These are phyloP conservation scores for Draba incana DNA, from an alignment of 345 rosid species.

Conservation along the genomic window DNA sequence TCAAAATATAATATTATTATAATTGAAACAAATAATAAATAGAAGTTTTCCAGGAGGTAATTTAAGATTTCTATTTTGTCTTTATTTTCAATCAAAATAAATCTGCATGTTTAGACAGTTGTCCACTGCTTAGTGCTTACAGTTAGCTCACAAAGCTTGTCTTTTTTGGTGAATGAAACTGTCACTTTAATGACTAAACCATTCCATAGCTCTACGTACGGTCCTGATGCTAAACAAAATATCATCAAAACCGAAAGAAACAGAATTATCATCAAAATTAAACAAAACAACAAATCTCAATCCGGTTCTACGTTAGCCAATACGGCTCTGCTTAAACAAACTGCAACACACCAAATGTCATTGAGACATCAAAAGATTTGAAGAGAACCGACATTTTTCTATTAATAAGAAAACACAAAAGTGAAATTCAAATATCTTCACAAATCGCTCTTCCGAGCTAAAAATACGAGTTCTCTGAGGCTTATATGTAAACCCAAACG, in stretches of 20 bases:
- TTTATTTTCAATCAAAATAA: neutral
- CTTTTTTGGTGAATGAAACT: no score
- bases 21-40: neutral
- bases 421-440: constrained; percentile 23
- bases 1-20: neutral
- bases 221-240: neutral
- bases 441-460: neutral
- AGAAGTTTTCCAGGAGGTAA: neutral
- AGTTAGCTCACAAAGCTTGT: neutral
- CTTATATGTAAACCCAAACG: constrained; percentile 15
- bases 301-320: neutral
- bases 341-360: constrained; percentile 1
- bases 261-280: neutral
- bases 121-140: neutral
- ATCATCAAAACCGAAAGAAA: constrained; percentile 10
- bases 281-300: neutral
- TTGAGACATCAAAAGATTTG: neutral
- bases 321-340: neutral
- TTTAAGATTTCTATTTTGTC: neutral
- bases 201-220: no score
- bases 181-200: no score
- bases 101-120: neutral
- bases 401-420: constrained; percentile 4
- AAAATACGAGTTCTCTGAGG: constrained; percentile 11
- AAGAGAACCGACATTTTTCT: neutral